phyloP scores from a whole-genome alignment of 208 protist genomes.

The Crithidia brevicula region DNA sequence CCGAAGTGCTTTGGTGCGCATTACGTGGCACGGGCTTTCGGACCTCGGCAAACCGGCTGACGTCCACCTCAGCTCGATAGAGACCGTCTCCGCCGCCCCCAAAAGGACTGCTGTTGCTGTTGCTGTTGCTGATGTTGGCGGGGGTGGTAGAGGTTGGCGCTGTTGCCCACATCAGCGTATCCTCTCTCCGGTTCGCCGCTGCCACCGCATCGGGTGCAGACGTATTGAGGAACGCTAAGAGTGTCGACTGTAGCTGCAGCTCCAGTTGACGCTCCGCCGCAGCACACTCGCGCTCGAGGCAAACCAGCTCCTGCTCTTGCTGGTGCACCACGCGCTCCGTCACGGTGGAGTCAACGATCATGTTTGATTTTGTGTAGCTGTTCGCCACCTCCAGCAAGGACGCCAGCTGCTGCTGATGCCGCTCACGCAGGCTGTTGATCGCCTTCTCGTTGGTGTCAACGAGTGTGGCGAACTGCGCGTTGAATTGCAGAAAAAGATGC shows the following conservation, averaged over 20 bases:
- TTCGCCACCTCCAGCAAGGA: constrained; percentile 64
- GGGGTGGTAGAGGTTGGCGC: background rate
- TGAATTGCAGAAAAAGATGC: constrained; percentile 68
- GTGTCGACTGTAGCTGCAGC: constrained; percentile 37
- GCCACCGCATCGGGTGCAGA: constrained; percentile 64
- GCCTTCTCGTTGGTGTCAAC: constrained; percentile 21
- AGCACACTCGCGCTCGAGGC: constrained; percentile 33
- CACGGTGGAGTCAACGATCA: constrained; percentile 71
- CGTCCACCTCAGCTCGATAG: constrained; percentile 42
- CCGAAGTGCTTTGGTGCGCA: background rate
- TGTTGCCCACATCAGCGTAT: constrained; percentile 11
- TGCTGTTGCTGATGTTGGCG: background rate
- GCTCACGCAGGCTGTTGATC: constrained; percentile 41
- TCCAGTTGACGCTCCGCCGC: constrained; percentile 39
- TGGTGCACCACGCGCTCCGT: constrained; percentile 62
- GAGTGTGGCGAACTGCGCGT: constrained; percentile 42
- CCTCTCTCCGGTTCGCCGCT: constrained; percentile 25
- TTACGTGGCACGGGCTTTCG: constrained; percentile 10
- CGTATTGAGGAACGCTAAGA: constrained; percentile 54
- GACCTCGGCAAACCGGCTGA: constrained; percentile 45
- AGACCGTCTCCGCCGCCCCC: background rate
- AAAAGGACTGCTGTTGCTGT: background rate
- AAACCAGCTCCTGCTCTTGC: constrained; percentile 66
- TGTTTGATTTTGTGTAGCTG: constrained; percentile 34
- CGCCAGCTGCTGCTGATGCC: constrained; percentile 60